A percentile compares a stretch with the other conserved stretches of the same genome.
Evolutionary conservation across 2,329 filamentous ascomycete species (phyloP).

Genomic region (Alternaria infectoria): DNA sequence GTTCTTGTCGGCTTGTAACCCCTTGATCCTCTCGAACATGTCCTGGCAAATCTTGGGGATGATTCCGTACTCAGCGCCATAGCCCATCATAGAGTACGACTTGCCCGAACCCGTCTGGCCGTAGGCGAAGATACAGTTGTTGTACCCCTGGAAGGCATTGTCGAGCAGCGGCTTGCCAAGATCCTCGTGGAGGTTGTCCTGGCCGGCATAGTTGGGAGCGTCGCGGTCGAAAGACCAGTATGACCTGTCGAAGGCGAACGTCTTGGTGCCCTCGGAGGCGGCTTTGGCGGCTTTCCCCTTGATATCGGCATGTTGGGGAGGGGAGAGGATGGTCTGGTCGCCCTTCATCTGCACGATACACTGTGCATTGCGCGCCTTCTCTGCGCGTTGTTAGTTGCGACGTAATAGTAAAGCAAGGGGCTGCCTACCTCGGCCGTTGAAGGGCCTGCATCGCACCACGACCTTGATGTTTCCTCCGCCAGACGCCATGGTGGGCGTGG

Average conservation of each 20-base stretch:
- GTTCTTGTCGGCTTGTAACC: conserved; percentile 74
- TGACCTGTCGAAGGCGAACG: conserved; percentile 94
- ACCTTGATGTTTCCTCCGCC: conserved; percentile 99
- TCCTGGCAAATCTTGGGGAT: conserved; percentile 97
- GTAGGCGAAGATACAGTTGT: conserved; percentile 99
- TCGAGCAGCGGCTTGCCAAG: conserved; percentile 89
- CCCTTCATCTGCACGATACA: conserved; percentile 98
- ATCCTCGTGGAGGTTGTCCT: conserved; percentile 87
- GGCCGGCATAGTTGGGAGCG: conserved; percentile 83
- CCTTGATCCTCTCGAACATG: conserved; percentile 88
- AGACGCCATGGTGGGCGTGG: conserved; percentile 62
- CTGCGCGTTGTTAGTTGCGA: conserved; percentile 56
- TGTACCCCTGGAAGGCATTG: conserved; percentile 98
- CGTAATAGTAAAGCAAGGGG: not conserved
- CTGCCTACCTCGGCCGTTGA: conserved; percentile 84
- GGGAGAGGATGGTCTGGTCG: conserved; percentile 83
- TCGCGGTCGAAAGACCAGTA: conserved; percentile 96
- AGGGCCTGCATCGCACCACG: conserved; percentile 93
- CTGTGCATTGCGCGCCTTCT: conserved; percentile 90
- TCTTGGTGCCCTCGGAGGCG: conserved; percentile 70
- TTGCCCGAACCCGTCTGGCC: conserved; percentile 98
- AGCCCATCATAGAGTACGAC: conserved; percentile 99
- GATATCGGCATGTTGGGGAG: conserved; percentile 63
- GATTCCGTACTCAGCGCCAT: conserved; percentile 92
- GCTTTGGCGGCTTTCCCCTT: conserved; percentile 72